Base-by-base conservation (phyloP, 352 stramenopile genomes). In the Phytophthora idaei region DNA sequence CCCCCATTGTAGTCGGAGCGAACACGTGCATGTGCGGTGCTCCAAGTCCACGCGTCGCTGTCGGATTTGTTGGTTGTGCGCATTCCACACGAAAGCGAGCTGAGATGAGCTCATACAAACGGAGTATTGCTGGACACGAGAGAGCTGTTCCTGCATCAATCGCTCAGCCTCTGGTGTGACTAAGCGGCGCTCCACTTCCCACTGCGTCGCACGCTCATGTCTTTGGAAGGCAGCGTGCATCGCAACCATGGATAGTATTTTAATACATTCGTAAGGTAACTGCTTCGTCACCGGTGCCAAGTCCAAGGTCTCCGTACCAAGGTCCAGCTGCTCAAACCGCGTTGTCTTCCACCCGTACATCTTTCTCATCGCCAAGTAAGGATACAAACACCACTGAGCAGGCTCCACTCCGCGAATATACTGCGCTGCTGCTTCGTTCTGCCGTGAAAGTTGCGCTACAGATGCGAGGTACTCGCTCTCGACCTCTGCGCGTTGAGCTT, bases 321-420 rank as follows among this genome's bases (percentile, higher is more conserved):
- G 66, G 15, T 75, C 64, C 21, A 75, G 52, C 11, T 69, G 50
- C 17, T 69, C 45, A 17, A 79, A 69, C 32, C 66, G 53, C 12
- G 78, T 82, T 15, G 75, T 79, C 56, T 83, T 76, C 78, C 78
- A 86, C 21, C 78, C 78, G 64, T 82, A 86, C 51, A 86, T 64
- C 58, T 81, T 74, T 14, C 73, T 60, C 45, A 71, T 46, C 4
- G 73, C 54, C 52, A 82, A 42, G 51, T 81, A 71, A 47, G 78
- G 78, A 58, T 81, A 86, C 12, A 86, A n/a, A 5, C 75, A 78
- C 78, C 78, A 86, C 11, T 57, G 72, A 1, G 36, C 47, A 5
- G 78, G 75, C 44, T 86, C 70, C 14, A 83, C 37, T 2, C 49
- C 55, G 15, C 70, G 66, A 25, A 84, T 57, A 25, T 76, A 74